Evolutionary conservation across 2,329 filamentous ascomycete genomes (phyloP), one percentile per base, ranked within the genome.

Genomic region (Alternaria atra): DNA sequence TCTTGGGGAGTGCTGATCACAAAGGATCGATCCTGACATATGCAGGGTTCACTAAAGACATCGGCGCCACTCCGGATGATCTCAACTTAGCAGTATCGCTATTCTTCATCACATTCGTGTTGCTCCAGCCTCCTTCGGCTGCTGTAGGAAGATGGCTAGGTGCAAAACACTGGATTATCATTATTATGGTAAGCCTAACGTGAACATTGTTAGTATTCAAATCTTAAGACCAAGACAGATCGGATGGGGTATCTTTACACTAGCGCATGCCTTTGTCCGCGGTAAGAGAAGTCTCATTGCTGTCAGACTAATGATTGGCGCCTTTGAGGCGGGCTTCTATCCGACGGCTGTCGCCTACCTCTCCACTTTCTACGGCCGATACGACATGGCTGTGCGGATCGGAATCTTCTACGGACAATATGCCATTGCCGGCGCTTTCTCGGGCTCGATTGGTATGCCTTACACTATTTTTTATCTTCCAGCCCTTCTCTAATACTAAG

Each of bases 281-380:
- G 68, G 61, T 3, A 58, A 60, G 10, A 35, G 42, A 5, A 61
- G 67, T 13, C 62, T 74, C n/a, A 65, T 73, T 23, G 59, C 66
- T 29, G 44, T 71, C 23, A 58, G 70, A 23, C 51, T 74, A 0
- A 57, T 71, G 58, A 65, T 86, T 7, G 78, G 84, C 34, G 70
- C 76, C 7, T 77, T 73, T 34, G 86, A 88, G 72, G 84, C 84
- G 0, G 85, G 83, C 0, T 87, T 87, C 73, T 86, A 85, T 58
- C 82, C 84, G 6, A 80, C 83, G 0, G 81, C 83, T 17, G 82
- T 86, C 3, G 85, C 84, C 66, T 87, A 85, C 63, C 71, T 84
- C 3, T 82, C 85, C 0, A 78, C 83, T 0, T 87, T 87, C 52
- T 84, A 85, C 57, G 71, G 73, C 17, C 67, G 71, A 6, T 71